phyloP scores from a whole-genome alignment of 2,329 filamentous ascomycete species.

The Teratosphaeria destructans region DNA sequence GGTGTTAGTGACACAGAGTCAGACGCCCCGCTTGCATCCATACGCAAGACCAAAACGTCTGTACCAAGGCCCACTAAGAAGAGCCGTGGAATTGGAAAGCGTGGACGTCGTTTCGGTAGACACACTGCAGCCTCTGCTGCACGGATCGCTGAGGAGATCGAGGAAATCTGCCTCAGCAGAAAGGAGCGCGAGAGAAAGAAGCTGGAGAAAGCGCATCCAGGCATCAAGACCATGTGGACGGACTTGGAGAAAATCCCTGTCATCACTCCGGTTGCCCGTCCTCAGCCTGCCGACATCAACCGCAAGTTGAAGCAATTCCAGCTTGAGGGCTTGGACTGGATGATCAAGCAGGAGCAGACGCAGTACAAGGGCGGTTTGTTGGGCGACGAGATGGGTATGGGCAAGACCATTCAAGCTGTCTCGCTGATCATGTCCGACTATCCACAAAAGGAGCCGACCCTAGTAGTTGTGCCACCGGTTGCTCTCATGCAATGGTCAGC shows the following conservation, averaged over 20 bases:
- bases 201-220: conserved; percentile 67
- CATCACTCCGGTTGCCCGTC: conserved; percentile 53
- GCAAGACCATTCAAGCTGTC: conserved; percentile 96
- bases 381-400: conserved; percentile 97
- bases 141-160: conserved; percentile 9
- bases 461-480: conserved; percentile 86
- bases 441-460: conserved; percentile 67
- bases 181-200: conserved; percentile 48
- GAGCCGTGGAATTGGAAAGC: background rate
- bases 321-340: conserved; percentile 87
- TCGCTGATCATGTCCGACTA: conserved; percentile 98
- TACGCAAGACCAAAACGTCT: background rate
- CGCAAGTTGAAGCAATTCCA: conserved; percentile 88
- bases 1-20: conserved; percentile 25
- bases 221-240: conserved; percentile 75
- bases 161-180: conserved; percentile 8
- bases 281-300: conserved; percentile 67
- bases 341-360: conserved; percentile 78
- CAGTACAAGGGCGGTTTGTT: conserved; percentile 81
- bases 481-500: conserved; percentile 86
- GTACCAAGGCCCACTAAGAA: conserved; percentile 4
- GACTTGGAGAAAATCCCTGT: conserved; percentile 58
- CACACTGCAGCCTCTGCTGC: conserved; percentile 11
- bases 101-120: conserved; percentile 16
- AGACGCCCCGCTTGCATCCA: conserved; percentile 9